Evolutionary conservation across 257 asterid species (phyloP).

Genomic region (Plantago ovata): DNA sequence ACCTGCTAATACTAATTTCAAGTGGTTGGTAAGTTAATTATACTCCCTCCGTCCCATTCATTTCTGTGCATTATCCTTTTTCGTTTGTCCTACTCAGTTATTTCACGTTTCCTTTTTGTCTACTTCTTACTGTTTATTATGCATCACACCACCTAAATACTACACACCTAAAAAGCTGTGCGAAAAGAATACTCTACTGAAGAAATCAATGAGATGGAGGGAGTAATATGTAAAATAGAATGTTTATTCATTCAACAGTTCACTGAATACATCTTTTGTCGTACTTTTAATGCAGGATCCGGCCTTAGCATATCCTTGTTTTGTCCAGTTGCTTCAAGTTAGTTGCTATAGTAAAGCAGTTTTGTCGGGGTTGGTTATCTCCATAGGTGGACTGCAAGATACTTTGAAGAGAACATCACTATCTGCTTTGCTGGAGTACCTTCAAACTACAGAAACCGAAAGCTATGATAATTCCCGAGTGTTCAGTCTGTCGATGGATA

Average conservation of each 20-base stretch:
- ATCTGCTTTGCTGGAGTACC: slow-evolving; percentile 68
- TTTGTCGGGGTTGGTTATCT: slow-evolving; percentile 75
- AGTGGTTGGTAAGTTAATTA: slow-evolving; percentile 79
- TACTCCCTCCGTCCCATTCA: too few relatives aligned
- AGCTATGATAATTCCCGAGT: slow-evolving; percentile 39
- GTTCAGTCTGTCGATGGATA: slow-evolving; percentile 52
- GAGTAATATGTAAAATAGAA: neutral
- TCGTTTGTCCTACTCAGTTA: too few relatives aligned
- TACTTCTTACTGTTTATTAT: too few relatives aligned
- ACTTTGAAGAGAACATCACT: slow-evolving; percentile 77
- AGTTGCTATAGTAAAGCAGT: slow-evolving; percentile 71
- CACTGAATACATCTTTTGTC: slow-evolving; percentile 18
- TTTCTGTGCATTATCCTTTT: too few relatives aligned
- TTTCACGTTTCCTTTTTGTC: too few relatives aligned
- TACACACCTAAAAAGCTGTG: too few relatives aligned
- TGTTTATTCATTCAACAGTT: slow-evolving; percentile 10
- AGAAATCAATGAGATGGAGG: too few relatives aligned
- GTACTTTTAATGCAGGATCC: slow-evolving; percentile 64
- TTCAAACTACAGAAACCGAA: slow-evolving; percentile 45
- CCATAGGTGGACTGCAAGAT: slow-evolving; percentile 92
- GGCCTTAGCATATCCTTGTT: slow-evolving; percentile 65
- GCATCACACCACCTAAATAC: too few relatives aligned
- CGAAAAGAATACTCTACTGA: too few relatives aligned
- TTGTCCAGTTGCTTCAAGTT: slow-evolving; percentile 67
- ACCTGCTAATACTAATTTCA: slow-evolving; percentile 49